A percentile compares a stretch with the other conserved stretches of the same genome.
phyloP scores from a whole-genome alignment of 139 green algal genomes.

The Picochlorum sp. region DNA sequence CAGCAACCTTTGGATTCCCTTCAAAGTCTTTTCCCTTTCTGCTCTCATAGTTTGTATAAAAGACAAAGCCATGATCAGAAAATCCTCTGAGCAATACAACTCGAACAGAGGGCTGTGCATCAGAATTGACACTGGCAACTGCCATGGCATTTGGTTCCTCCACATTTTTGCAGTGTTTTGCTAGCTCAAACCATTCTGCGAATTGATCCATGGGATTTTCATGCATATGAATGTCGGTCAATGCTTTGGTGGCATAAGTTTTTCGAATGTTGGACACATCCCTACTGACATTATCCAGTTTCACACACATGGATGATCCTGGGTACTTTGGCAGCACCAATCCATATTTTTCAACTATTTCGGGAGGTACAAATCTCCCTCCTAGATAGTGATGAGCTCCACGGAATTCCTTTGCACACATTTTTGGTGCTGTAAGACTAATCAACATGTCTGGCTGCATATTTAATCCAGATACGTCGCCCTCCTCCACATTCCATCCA shows the following conservation, averaged over 20 bases:
- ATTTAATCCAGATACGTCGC: conserved; percentile 24
- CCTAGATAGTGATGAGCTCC: conserved; percentile 89
- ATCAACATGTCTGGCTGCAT: conserved; percentile 82
- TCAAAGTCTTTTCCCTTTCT: conserved; percentile 52
- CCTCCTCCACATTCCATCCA: conserved; percentile 69
- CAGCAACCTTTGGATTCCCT: conserved; percentile 28
- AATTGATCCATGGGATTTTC: conserved; percentile 64
- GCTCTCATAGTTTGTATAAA: conserved; percentile 84
- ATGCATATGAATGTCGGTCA: not conserved
- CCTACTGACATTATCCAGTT: conserved; percentile 14
- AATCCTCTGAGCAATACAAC: conserved; percentile 84
- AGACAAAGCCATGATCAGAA: conserved; percentile 68
- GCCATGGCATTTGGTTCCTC: conserved; percentile 77
- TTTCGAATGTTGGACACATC: not conserved
- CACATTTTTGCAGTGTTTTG: conserved; percentile 20
- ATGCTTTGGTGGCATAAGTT: conserved; percentile 22
- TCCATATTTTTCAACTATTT: conserved; percentile 55
- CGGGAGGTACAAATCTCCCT: conserved; percentile 78
- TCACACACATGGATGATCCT: conserved; percentile 53
- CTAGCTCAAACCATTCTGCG: conserved; percentile 47
- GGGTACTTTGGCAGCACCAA: conserved; percentile 73
- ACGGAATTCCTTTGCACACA: conserved; percentile 59
- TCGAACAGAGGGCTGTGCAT: conserved; percentile 46
- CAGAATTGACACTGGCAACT: conserved; percentile 42
- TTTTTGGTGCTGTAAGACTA: conserved; percentile 91